phyloP scores from a whole-genome alignment of 2,329 filamentous ascomycete species.

The Xylariaceae sp. region DNA sequence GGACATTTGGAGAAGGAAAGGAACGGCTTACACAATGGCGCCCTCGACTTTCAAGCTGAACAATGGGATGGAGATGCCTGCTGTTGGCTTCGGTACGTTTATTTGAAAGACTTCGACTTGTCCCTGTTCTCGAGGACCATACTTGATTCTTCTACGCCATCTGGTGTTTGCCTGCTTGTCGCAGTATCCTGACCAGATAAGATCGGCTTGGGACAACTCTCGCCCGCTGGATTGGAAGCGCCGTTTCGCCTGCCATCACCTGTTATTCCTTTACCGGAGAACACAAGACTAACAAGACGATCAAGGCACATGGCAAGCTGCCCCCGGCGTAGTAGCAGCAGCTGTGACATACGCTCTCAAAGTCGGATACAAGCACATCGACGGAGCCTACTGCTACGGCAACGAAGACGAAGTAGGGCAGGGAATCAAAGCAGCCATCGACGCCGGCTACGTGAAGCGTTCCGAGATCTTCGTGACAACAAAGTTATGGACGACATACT shows the following conservation, averaged over 20 bases:
- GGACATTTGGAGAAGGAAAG: neutral
- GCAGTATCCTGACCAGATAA: neutral
- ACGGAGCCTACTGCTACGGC: constrained; percentile 70
- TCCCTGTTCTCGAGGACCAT: neutral
- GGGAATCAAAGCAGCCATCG: constrained; percentile 68
- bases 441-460: constrained; percentile 61
- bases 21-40: constrained; percentile 40
- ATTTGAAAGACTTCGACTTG: neutral
- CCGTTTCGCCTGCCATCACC: too few relatives aligned
- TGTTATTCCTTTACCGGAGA: neutral
- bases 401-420: constrained; percentile 81
- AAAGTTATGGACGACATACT: constrained; percentile 81
- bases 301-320: constrained; percentile 60
- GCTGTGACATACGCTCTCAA: constrained; percentile 56
- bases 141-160: neutral
- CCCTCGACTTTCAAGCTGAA: constrained; percentile 58
- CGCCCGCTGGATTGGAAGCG: neutral
- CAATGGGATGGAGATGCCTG: constrained; percentile 57
- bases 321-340: constrained; percentile 50
- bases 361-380: constrained; percentile 55
- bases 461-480: constrained; percentile 78
- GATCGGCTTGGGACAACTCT: neutral
- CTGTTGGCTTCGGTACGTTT: constrained; percentile 54
- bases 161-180: neutral
- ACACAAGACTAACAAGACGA: constrained; percentile 4